phyloP scores from a whole-genome alignment of 352 stramenopile genomes.

The Peronospora farinosa region DNA sequence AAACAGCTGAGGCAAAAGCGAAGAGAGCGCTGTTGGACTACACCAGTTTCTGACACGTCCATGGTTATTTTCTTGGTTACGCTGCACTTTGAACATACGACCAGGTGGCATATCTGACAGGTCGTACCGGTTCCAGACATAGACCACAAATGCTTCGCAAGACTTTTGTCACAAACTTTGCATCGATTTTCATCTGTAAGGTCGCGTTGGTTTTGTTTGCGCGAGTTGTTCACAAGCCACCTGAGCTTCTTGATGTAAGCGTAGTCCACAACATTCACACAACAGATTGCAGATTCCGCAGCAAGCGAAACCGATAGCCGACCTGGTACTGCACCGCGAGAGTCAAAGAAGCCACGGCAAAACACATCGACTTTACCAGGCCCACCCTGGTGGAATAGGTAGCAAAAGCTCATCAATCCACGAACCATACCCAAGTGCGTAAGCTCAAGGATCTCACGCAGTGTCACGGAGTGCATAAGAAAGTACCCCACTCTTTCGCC shows the following conservation, averaged over 20 bases:
- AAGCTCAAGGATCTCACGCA: conserved; percentile 22
- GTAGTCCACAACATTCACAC: conserved; percentile 28
- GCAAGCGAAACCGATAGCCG: conserved; percentile 16
- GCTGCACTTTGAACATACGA: conserved; percentile 47
- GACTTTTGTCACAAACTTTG: conserved; percentile 18
- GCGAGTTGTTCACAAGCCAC: conserved; percentile 28
- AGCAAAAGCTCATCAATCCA: conserved; percentile 35
- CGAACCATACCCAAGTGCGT: conserved; percentile 32
- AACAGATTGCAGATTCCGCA: conserved; percentile 17
- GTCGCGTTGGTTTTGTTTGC: not conserved
- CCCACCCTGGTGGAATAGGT: conserved; percentile 25
- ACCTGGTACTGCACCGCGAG: conserved; percentile 23
- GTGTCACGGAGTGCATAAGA: conserved; percentile 36
- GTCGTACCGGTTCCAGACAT: conserved; percentile 11
- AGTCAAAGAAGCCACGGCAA: conserved; percentile 35
- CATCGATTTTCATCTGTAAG: conserved; percentile 18
- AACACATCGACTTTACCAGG: conserved; percentile 33
- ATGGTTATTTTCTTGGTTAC: conserved; percentile 53
- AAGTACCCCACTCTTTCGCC: conserved; percentile 34
- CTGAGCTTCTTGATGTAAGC: conserved; percentile 43
- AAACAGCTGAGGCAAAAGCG: conserved; percentile 48
- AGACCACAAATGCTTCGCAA: conserved; percentile 16
- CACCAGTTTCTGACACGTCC: conserved; percentile 31
- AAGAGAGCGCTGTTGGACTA: conserved; percentile 32
- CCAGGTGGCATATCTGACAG: conserved; percentile 43